These are phyloP conservation scores for Hyaloscypha variabilis DNA, from an alignment of 495 filamentous ascomycete genomes.

Conservation along the genomic window DNA sequence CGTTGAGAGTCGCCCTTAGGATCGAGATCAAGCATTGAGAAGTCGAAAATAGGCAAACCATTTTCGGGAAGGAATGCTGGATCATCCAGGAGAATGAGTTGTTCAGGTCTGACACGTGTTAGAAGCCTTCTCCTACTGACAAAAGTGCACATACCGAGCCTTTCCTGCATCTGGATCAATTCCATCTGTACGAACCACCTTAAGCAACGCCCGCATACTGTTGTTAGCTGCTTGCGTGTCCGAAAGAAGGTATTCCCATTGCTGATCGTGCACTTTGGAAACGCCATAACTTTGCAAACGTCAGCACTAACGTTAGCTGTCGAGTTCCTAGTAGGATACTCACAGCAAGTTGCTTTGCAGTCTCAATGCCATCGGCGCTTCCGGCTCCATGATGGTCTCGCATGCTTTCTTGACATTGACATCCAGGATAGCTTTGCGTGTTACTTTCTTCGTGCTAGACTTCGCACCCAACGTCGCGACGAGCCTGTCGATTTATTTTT, in stretches of 20 bases:
- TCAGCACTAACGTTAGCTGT: slow-evolving; percentile 39
- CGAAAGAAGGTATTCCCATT: slow-evolving; percentile 80
- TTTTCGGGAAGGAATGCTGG: slow-evolving; percentile 81
- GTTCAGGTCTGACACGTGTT: slow-evolving; percentile 62
- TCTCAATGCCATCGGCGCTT: slow-evolving; percentile 86
- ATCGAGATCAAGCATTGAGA: slow-evolving; percentile 38
- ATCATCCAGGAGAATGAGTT: slow-evolving; percentile 80
- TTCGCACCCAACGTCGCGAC: slow-evolving; percentile 86
- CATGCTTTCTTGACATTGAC: slow-evolving; percentile 89
- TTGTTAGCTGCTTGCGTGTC: slow-evolving; percentile 79
- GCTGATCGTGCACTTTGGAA: slow-evolving; percentile 80
- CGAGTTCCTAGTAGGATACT: background rate
- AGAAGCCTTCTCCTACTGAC: background rate
- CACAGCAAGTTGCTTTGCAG: slow-evolving; percentile 85
- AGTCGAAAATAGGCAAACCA: slow-evolving; percentile 56
- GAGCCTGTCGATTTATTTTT: slow-evolving; percentile 58
- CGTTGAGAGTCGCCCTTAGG: slow-evolving; percentile 38
- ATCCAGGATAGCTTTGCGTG: slow-evolving; percentile 83
- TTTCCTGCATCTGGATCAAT: slow-evolving; percentile 74
- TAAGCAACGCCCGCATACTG: slow-evolving; percentile 68
- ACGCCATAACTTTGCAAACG: slow-evolving; percentile 67
- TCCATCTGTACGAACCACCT: slow-evolving; percentile 45
- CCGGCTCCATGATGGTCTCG: slow-evolving; percentile 79
- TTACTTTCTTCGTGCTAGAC: slow-evolving; percentile 72
- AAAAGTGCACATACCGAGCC: slow-evolving; percentile 57